A percentile compares a stretch with the other conserved stretches of the same genome.
These are phyloP conservation scores for Chloranthus sessilifolius DNA, from an alignment of 164 flowering plant species.

Conservation along the genomic window DNA sequence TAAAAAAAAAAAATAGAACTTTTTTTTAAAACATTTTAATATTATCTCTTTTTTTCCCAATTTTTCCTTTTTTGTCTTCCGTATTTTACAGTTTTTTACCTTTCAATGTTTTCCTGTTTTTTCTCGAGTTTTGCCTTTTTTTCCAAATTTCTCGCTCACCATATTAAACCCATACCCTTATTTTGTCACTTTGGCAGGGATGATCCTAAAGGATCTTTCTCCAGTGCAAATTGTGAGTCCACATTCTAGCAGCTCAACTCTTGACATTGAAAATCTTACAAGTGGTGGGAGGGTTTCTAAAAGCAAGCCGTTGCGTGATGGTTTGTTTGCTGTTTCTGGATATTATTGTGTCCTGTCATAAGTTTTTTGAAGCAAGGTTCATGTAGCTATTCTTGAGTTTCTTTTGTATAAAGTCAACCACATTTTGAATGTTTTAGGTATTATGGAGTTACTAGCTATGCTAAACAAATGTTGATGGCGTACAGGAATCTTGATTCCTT, in stretches of 20 bases:
- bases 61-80: too few species aligned
- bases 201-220: constrained; percentile 15
- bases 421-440: neutral
- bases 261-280: constrained; percentile 17
- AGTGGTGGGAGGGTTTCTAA: constrained; percentile 14
- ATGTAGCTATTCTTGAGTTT: neutral
- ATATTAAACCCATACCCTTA: too few species aligned
- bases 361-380: neutral
- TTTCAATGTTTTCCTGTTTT: neutral
- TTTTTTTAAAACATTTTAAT: too few species aligned
- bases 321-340: constrained; percentile 22
- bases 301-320: constrained; percentile 48
- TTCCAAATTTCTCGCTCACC: too few species aligned
- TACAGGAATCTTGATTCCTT: neutral
- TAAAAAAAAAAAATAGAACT: too few species aligned
- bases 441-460: neutral
- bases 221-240: constrained; percentile 14
- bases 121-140: neutral
- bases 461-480: neutral
- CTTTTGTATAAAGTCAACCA: neutral
- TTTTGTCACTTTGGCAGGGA: too few species aligned
- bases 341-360: neutral
- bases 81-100: too few species aligned
- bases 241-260: constrained; percentile 16
- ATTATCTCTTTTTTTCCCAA: too few species aligned